Conservation (phyloP, 306 rosid species). For the Parietaria judaica region DNA sequence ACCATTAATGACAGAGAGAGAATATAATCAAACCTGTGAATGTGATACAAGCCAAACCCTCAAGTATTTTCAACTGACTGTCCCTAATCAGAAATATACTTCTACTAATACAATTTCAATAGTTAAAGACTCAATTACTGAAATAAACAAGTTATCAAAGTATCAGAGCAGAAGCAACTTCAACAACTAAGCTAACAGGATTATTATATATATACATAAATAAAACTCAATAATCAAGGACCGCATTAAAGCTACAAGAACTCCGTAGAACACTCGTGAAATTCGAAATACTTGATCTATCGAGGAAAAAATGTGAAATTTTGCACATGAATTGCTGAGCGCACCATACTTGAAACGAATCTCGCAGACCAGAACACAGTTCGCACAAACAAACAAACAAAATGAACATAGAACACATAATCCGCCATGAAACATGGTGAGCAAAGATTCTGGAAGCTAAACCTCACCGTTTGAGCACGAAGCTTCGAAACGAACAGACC, state of each 20-base stretch:
- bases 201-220: too few species aligned
- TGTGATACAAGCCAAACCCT: not conserved
- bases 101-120: too few species aligned
- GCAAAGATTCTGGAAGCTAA: not conserved
- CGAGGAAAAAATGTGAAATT: not conserved
- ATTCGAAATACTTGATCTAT: not conserved
- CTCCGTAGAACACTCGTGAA: too few species aligned
- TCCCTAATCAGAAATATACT: not conserved
- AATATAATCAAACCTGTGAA: conserved; percentile 10
- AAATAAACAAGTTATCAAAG: too few species aligned
- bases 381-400: not conserved
- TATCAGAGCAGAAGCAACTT: too few species aligned
- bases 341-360: conserved; percentile 16
- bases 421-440: conserved; percentile 15
- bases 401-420: conserved; percentile 8
- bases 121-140: too few species aligned
- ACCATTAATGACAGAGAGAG: conserved; percentile 9
- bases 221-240: too few species aligned
- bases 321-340: not conserved
- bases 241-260: too few species aligned
- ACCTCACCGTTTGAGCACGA: conserved; percentile 5
- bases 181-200: not conserved
- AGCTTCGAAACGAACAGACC: conserved; percentile 15
- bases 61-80: too few species aligned
- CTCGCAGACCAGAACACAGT: not conserved